Conservation (phyloP, 208 protist genomes). For the Trypanosoma grayi region DNA sequence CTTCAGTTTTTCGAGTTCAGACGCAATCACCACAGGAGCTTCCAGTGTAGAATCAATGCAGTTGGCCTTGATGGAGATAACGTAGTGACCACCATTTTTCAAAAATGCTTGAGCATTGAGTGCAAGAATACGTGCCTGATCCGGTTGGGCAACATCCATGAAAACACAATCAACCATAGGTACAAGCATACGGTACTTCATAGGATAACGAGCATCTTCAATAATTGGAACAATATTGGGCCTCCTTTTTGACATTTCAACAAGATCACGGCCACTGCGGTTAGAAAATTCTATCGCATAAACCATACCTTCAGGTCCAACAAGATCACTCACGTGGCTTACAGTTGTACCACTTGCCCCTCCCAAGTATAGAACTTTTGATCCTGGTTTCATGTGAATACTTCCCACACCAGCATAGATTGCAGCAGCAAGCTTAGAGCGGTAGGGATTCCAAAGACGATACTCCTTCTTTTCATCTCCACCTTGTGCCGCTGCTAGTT, state of each 20-base stretch:
- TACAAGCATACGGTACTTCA: constrained; percentile 99
- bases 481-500: constrained; percentile 69
- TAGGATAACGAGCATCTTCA: constrained; percentile 99
- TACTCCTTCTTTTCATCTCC: constrained; percentile 99
- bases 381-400: constrained; percentile 98
- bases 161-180: constrained; percentile 99
- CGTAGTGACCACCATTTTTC: constrained; percentile 99
- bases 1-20: constrained; percentile 97
- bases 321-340: constrained; percentile 99
- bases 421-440: constrained; percentile 99
- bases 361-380: constrained; percentile 99
- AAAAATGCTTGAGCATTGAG: constrained; percentile 99
- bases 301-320: constrained; percentile 98
- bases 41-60: constrained; percentile 99
- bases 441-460: constrained; percentile 99
- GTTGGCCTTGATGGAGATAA: constrained; percentile 99
- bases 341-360: constrained; percentile 99
- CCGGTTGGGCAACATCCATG: constrained; percentile 99
- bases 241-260: constrained; percentile 99
- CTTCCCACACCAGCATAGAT: constrained; percentile 98
- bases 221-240: constrained; percentile 99
- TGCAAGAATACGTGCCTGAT: constrained; percentile 99
- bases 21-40: constrained; percentile 97
- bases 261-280: constrained; percentile 98
- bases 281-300: constrained; percentile 99